These are phyloP conservation scores for Rhizoclosmatium sp. DNA, from an alignment of 192 early-diverging fungal genomes.

Conservation along the genomic window DNA sequence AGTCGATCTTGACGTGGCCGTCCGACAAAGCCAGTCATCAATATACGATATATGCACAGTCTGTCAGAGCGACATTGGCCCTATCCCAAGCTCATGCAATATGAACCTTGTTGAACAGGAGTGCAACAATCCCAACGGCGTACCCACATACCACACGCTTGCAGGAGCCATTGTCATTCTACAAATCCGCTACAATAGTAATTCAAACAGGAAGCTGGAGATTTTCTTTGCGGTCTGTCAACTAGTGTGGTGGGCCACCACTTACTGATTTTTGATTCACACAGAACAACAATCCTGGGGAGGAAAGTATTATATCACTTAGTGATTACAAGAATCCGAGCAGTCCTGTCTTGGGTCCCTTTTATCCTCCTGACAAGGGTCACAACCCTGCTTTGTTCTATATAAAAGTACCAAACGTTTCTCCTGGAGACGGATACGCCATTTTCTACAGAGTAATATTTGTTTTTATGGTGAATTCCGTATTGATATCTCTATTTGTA, in stretches of 20 bases:
- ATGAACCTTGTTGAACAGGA: neutral
- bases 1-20: neutral
- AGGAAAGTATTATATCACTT: neutral
- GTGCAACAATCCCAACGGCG: slow-evolving; percentile 2
- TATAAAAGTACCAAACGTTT: slow-evolving; percentile 12
- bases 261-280: neutral
- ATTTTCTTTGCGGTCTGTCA: slow-evolving; percentile 12
- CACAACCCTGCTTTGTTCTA: neutral
- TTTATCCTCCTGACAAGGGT: slow-evolving; percentile 32
- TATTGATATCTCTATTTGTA: neutral
- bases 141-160: slow-evolving; percentile 25
- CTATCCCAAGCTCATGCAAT: neutral
- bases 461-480: neutral
- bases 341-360: neutral
- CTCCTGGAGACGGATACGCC: neutral
- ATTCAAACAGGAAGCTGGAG: slow-evolving; percentile 5
- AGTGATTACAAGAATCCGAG: neutral
- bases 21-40: neutral
- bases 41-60: slow-evolving; percentile 26
- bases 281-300: neutral
- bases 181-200: slow-evolving; percentile 19
- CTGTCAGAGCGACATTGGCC: neutral
- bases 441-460: slow-evolving; percentile 5
- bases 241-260: neutral
- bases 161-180: neutral